phyloP scores from a whole-genome alignment of 208 protist species.

The Leptomonas pyrrhocoris region DNA sequence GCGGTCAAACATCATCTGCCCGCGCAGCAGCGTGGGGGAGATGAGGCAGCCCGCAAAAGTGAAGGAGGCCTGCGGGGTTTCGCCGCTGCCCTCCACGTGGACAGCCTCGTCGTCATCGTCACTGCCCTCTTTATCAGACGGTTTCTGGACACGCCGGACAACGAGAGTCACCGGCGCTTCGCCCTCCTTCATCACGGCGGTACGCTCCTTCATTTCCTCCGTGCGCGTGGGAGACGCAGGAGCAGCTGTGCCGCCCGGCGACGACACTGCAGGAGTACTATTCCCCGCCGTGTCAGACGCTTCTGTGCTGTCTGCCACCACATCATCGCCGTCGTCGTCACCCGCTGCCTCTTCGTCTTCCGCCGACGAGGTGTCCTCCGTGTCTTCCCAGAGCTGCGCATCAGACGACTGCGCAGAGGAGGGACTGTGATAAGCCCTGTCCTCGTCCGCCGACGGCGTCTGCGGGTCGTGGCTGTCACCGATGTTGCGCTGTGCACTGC shows the following conservation, averaged over 20 bases:
- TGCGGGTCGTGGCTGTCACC: not conserved
- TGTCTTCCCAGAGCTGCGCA: conserved; percentile 33
- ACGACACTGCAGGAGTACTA: not conserved
- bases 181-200: not conserved
- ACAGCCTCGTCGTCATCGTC: conserved; percentile 15
- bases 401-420: conserved; percentile 18
- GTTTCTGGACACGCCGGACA: not conserved
- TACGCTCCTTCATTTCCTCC: not conserved
- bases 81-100: conserved; percentile 50
- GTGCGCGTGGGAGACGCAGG: not conserved
- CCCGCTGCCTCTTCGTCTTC: conserved; percentile 1
- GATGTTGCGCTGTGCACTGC: not conserved
- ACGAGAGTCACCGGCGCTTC: conserved; percentile 19
- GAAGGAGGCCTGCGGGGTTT: conserved; percentile 56
- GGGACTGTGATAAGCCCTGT: conserved; percentile 16
- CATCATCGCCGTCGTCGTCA: conserved; percentile 12
- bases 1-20: conserved; percentile 62
- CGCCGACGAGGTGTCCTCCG: conserved; percentile 22
- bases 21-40: conserved; percentile 43
- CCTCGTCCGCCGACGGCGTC: not conserved
- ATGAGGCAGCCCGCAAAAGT: conserved; percentile 45
- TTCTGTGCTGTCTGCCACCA: not conserved
- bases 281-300: not conserved
- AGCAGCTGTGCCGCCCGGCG: not conserved
- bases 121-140: not conserved